Conservation (phyloP, 306 rosid genomes). For the Amphicarpaea edgeworthii region DNA sequence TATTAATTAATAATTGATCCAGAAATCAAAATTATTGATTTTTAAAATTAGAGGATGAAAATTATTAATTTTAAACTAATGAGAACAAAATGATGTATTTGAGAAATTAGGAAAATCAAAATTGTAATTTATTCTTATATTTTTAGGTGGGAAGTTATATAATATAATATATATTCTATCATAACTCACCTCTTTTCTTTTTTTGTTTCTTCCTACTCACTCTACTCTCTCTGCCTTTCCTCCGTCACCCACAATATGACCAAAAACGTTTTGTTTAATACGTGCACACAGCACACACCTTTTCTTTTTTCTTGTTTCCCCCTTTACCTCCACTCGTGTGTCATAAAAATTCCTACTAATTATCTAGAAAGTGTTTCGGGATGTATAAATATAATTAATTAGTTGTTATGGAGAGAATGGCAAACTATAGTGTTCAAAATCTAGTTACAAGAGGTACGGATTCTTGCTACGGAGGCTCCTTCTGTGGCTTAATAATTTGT, state of each 20-base stretch:
- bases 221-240: neutral
- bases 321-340: neutral
- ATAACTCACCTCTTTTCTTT: neutral
- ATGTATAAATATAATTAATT: no score
- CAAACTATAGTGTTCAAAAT: no score
- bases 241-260: conserved; percentile 43
- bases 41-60: no score
- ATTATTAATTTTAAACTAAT: no score
- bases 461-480: conserved; percentile 7
- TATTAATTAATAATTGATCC: no score
- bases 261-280: conserved; percentile 43
- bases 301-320: no score
- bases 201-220: conserved; percentile 34
- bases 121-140: no score
- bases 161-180: neutral
- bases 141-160: conserved; percentile 41
- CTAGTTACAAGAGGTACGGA: neutral
- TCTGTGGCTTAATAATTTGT: neutral
- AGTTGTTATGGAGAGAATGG: no score
- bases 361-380: no score
- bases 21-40: no score
- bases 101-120: no score
- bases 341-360: neutral
- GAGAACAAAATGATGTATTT: no score
- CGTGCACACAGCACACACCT: conserved; percentile 18